A percentile compares a stretch with the other conserved stretches of the same genome.
Conservation (phyloP, 306 rosid species). For the Trifolium fragiferum region DNA sequence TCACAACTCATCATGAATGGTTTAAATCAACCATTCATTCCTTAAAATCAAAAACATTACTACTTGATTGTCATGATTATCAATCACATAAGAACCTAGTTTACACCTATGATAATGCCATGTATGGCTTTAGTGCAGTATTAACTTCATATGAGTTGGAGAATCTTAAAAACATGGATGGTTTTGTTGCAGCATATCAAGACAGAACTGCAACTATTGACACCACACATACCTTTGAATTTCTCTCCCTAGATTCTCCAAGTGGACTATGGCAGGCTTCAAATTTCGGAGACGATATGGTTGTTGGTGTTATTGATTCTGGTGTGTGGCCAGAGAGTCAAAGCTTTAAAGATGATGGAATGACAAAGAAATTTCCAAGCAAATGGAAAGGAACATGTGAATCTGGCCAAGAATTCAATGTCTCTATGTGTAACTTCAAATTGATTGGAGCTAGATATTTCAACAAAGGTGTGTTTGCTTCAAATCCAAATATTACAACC, state of each 20-base stretch:
- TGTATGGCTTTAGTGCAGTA: conserved; percentile 43
- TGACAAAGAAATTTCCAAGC: conserved; percentile 30
- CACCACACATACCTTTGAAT: conserved; percentile 47
- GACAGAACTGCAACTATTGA: conserved; percentile 33
- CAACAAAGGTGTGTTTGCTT: conserved; percentile 41
- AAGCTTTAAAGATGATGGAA: conserved; percentile 47
- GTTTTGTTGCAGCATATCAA: conserved; percentile 38
- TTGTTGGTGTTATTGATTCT: conserved; percentile 45
- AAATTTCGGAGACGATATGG: conserved; percentile 33
- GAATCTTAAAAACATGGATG: conserved; percentile 19
- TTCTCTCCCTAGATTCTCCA: conserved; percentile 42
- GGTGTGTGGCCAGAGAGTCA: conserved; percentile 45
- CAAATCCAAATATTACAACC: background rate
- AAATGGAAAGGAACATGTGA: conserved; percentile 46
- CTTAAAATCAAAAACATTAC: conserved; percentile 3
- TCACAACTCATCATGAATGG: conserved; percentile 39
- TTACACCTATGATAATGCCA: conserved; percentile 39
- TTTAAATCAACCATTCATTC: conserved; percentile 36
- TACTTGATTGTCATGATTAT: background rate
- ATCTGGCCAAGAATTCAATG: conserved; percentile 38
- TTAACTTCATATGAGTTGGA: conserved; percentile 40
- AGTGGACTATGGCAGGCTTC: conserved; percentile 44
- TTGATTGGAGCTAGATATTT: conserved; percentile 48
- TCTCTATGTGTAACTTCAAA: conserved; percentile 44
- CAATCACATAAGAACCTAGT: conserved; percentile 18